Evolutionary conservation across 2,329 filamentous ascomycete genomes (phyloP).

Genomic region (Fusarium coicis): DNA sequence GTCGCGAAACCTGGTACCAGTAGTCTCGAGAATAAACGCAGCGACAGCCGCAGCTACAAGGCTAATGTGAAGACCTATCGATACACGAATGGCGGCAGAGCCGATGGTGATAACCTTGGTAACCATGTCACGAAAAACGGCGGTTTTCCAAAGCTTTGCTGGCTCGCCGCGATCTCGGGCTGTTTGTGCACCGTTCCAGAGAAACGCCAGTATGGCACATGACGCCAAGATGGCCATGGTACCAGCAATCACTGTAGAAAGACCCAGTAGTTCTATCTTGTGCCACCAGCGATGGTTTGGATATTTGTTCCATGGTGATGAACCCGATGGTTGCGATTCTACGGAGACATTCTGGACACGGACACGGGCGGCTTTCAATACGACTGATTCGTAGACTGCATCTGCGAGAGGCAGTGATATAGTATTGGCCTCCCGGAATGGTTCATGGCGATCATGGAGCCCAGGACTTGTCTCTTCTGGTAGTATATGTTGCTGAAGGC

Average conservation of each 20-base stretch:
- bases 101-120: not conserved
- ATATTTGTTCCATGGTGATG: no score
- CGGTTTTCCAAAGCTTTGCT: not conserved
- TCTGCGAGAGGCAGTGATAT: not conserved
- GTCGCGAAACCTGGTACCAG: not conserved
- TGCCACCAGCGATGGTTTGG: not conserved
- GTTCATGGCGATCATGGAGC: no score
- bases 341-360: rapidly evolving
- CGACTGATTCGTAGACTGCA: rapidly evolving
- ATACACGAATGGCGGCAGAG: not conserved
- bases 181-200: not conserved
- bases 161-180: no score
- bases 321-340: no score
- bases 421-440: rapidly evolving
- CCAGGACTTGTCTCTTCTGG: rapidly evolving
- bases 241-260: rapidly evolving
- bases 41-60: not conserved
- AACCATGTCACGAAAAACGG: not conserved
- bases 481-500: no score
- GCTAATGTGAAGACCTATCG: not conserved
- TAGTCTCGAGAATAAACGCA: not conserved
- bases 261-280: not conserved
- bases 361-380: rapidly evolving
- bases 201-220: not conserved
- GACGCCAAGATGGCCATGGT: not conserved